Evolutionary conservation across 257 asterid species (phyloP).

Genomic region (Plectranthus barbatus): DNA sequence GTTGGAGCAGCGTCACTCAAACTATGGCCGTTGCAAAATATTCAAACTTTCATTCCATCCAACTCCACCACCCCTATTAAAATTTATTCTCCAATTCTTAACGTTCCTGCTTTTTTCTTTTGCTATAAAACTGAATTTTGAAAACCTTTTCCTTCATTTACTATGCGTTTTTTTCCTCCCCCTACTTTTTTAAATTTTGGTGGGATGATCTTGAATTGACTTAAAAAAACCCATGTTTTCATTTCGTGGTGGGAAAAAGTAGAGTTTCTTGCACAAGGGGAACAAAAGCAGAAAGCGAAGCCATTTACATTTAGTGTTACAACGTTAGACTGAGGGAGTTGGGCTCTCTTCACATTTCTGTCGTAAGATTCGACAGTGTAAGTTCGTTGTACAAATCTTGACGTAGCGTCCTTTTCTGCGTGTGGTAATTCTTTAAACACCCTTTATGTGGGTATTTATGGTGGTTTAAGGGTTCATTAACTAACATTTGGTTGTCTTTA

Average conservation of each 20-base stretch:
- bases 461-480: conserved; percentile 6
- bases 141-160: neutral
- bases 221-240: neutral
- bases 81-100: conserved; percentile 9
- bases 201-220: neutral
- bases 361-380: conserved; percentile 9
- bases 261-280: too few relatives aligned
- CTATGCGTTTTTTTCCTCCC: too few relatives aligned
- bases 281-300: too few relatives aligned
- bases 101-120: conserved; percentile 19
- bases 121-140: neutral
- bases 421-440: too few relatives aligned
- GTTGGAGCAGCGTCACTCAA: too few relatives aligned
- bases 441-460: conserved; percentile 16
- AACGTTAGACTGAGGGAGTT: conserved; percentile 2
- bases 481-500: neutral
- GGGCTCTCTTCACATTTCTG: neutral
- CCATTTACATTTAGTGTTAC: too few relatives aligned
- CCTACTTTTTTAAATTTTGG: conserved; percentile 6
- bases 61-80: too few relatives aligned
- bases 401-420: neutral
- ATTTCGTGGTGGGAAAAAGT: too few relatives aligned
- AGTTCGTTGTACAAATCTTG: too few relatives aligned
- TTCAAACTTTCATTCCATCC: conserved; percentile 22
- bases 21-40: conserved; percentile 37